These are phyloP conservation scores for Pseudocercospora cruenta DNA, from an alignment of 2,329 filamentous ascomycete species.

Conservation along the genomic window DNA sequence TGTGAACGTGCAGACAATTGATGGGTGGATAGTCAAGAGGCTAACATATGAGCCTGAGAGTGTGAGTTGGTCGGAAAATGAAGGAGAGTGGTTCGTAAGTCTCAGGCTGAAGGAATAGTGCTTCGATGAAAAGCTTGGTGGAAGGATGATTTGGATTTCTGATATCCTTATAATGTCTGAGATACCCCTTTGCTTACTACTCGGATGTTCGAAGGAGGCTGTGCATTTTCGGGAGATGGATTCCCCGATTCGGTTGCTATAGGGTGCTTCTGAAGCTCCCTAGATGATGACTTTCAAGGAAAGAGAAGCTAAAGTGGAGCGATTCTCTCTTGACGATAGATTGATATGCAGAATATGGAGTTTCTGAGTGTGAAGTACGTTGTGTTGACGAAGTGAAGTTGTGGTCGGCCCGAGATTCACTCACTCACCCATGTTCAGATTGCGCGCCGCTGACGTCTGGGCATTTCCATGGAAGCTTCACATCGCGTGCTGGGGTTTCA, in stretches of 20 bases:
- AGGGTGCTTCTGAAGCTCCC: background rate
- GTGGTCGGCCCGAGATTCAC: background rate
- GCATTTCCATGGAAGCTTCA: background rate
- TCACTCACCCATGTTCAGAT: background rate
- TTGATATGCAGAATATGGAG: background rate
- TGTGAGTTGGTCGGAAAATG: slow-evolving; percentile 87
- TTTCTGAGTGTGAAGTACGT: no score
- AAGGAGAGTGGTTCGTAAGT: slow-evolving; percentile 78
- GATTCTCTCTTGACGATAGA: background rate
- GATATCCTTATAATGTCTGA: background rate
- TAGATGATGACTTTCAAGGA: background rate
- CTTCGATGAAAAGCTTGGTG: background rate
- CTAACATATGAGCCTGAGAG: slow-evolving; percentile 64
- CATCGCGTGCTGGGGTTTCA: background rate
- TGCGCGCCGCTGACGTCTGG: background rate
- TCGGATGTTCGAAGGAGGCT: background rate
- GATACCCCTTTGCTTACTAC: background rate
- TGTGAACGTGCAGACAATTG: background rate
- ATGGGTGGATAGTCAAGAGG: slow-evolving; percentile 74
- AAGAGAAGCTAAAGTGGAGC: background rate
- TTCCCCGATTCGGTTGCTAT: background rate
- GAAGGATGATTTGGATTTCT: background rate
- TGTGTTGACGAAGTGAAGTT: background rate
- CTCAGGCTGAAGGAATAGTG: background rate
- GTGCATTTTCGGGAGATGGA: background rate